Evolutionary conservation across 1,284 basidiomycete species (phyloP).

Genomic region (Pseudozyma sp.): DNA sequence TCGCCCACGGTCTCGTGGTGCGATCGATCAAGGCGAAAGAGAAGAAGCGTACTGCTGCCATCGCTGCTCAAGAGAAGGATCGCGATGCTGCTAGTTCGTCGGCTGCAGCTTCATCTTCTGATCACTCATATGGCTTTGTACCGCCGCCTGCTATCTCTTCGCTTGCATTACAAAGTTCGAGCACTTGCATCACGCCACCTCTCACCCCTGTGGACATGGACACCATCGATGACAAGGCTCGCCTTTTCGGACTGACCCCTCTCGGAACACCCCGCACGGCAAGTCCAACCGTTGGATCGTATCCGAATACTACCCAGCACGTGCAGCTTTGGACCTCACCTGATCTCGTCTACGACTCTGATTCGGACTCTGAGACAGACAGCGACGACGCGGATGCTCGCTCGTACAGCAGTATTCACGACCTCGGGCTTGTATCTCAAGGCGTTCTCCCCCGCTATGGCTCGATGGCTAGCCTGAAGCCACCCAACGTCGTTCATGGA

Average conservation of each 20-base stretch:
- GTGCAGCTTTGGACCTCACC: slow-evolving; percentile 46
- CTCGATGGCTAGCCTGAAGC: slow-evolving; percentile 19
- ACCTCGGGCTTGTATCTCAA: slow-evolving; percentile 5
- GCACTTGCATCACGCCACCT: slow-evolving; percentile 11
- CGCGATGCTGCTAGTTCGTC: slow-evolving; percentile 4
- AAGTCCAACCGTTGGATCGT: slow-evolving; percentile 13
- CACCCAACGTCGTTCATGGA: slow-evolving; percentile 11
- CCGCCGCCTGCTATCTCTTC: slow-evolving; percentile 12
- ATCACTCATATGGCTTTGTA: slow-evolving; percentile 2
- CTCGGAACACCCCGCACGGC: slow-evolving; percentile 16
- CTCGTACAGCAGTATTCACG: slow-evolving; percentile 24
- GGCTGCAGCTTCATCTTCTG: not conserved
- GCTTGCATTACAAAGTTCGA: slow-evolving; percentile 9
- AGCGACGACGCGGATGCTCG: slow-evolving; percentile 23
- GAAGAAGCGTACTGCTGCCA: slow-evolving; percentile 41
- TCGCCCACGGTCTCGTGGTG: slow-evolving; percentile 52
- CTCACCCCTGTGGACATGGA: slow-evolving; percentile 28
- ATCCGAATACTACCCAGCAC: slow-evolving; percentile 8
- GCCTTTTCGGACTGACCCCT: slow-evolving; percentile 16
- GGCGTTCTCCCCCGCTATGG: slow-evolving; percentile 27
- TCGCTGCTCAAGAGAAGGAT: slow-evolving; percentile 34
- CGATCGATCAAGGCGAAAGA: slow-evolving; percentile 47
- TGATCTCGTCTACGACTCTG: slow-evolving; percentile 50
- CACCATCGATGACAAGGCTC: slow-evolving; percentile 32
- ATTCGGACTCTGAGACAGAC: slow-evolving; percentile 31